Evolutionary conservation across 2,329 filamentous ascomycete species (phyloP), one percentile per base, ranked within the genome.

Genomic region (Trichoderma afroharzianum): DNA sequence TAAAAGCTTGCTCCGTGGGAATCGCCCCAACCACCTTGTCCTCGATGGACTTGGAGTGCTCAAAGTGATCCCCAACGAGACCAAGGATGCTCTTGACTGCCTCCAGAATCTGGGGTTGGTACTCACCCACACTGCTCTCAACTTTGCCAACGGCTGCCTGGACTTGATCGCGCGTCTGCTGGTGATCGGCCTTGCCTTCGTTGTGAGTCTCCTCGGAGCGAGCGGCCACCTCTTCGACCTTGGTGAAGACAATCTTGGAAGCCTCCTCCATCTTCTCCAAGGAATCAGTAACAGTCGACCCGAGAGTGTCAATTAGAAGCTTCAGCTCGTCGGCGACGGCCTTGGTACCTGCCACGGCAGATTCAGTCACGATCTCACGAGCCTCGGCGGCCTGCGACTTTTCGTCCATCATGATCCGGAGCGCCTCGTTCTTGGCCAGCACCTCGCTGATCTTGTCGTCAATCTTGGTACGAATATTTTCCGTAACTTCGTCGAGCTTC

Each of bases 261-360:
- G 96, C 94, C 77, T 94, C 91, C 70, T 93, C 90, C 87, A 95
- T 92, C 81, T 94, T 95, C 77, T 97, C 93, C 71, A 95, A 88
- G 1, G 93, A 92, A 68, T 97, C 93, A 0, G 91, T 93, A 68
- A 97, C 90, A 7, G 91, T 91, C 43, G 90, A 89, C 8, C 94
- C 93, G 61, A 98, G 90, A 0, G 93, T 94, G 76, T 97, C 94
- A 71, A 97, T 91, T 1, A 97, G 89, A 9, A 93, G 84, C 80
- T 93, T 95, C 72, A 98, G 88, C 76, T 98, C 96, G 73, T 98
- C 95, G 0, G 94, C 90, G 68, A 97, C 88, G 5, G 88, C 86
- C 81, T 94, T 97, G 30, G 92, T 95, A 73, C 87, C 88, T 18
- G 90, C 85, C 8, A 97, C 85, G 5, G 94, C 89, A 70, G 92